Evolutionary conservation across 2,329 filamentous ascomycete species (phyloP).

Genomic region (Claviceps pusilla): DNA sequence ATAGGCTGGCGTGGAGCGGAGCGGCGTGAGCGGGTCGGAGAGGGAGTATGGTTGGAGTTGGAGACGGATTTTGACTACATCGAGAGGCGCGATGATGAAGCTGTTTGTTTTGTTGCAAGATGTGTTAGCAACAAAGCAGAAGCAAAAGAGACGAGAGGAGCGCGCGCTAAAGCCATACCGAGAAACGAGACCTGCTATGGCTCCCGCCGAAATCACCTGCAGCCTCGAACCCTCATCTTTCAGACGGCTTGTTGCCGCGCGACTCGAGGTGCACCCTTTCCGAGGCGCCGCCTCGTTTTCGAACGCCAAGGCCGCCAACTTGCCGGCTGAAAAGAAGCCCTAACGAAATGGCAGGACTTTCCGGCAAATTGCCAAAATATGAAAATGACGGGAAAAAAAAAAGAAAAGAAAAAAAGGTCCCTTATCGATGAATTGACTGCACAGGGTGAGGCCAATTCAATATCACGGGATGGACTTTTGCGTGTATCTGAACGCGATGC

Average conservation of each 20-base stretch:
- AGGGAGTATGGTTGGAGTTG: conserved; percentile 83
- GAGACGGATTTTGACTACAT: conserved; percentile 94
- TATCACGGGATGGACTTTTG: too few species aligned
- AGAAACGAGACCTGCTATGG: conserved; percentile 68
- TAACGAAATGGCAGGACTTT: too few species aligned
- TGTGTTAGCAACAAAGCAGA: too few species aligned
- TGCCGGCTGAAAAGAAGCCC: neutral
- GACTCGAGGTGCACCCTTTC: conserved; percentile 18
- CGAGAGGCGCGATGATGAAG: conserved; percentile 87
- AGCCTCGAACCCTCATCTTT: conserved; percentile 46
- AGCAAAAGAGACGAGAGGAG: neutral
- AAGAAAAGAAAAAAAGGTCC: too few species aligned
- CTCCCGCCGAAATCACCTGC: conserved; percentile 42
- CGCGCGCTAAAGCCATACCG: conserved; percentile 38
- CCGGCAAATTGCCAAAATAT: too few species aligned
- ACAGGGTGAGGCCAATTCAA: too few species aligned
- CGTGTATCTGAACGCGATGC: neutral
- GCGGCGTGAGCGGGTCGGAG: conserved; percentile 53
- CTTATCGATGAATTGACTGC: too few species aligned
- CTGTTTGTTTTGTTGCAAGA: conserved; percentile 30
- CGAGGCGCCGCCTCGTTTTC: conserved; percentile 1
- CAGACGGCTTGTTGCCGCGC: conserved; percentile 26
- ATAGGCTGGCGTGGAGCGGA: conserved; percentile 39
- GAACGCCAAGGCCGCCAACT: conserved; percentile 5
- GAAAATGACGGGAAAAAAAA: too few species aligned